Evolutionary conservation across 441 rosid genomes (phyloP).

Genomic region (Euphorbia celastroides): DNA sequence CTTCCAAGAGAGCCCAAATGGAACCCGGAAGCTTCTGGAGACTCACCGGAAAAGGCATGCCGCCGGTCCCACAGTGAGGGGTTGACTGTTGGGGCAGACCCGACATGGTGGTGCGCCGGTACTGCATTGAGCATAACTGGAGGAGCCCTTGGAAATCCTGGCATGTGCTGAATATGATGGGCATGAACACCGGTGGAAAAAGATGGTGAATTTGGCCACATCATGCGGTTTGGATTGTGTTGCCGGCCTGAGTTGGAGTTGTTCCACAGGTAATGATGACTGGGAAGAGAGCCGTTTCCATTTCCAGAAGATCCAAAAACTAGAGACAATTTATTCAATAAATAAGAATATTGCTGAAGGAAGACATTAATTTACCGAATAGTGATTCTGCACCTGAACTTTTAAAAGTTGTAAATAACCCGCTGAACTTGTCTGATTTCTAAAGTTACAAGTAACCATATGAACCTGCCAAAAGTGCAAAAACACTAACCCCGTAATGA

Average conservation of each 20-base stretch:
- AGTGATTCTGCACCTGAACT: no score
- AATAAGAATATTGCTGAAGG: no score
- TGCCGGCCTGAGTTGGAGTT: no score
- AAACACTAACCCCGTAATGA: no score
- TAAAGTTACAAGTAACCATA: no score
- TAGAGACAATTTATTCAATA: constrained; percentile 18
- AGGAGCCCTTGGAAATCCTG: constrained; percentile 40
- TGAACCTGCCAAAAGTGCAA: no score
- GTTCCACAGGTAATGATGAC: constrained; percentile 42
- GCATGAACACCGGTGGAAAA: no score
- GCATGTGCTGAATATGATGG: no score
- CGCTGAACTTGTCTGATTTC: no score
- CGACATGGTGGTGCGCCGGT: constrained; percentile 40
- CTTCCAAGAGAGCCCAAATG: constrained; percentile 51
- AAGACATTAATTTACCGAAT: no score
- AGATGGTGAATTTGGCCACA: constrained; percentile 59
- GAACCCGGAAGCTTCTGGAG: constrained; percentile 40
- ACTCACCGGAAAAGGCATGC: constrained; percentile 39
- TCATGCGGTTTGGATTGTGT: constrained; percentile 34
- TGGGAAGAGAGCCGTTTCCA: constrained; percentile 34
- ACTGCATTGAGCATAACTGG: constrained; percentile 32
- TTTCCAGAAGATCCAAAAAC: constrained; percentile 43
- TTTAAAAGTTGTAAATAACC: no score
- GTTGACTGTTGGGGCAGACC: constrained; percentile 50
- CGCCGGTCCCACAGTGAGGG: constrained; percentile 52